A percentile compares a stretch with the other conserved stretches of the same genome.
phyloP scores from a whole-genome alignment of 306 rosid species.

The Spatholobus suberectus region DNA sequence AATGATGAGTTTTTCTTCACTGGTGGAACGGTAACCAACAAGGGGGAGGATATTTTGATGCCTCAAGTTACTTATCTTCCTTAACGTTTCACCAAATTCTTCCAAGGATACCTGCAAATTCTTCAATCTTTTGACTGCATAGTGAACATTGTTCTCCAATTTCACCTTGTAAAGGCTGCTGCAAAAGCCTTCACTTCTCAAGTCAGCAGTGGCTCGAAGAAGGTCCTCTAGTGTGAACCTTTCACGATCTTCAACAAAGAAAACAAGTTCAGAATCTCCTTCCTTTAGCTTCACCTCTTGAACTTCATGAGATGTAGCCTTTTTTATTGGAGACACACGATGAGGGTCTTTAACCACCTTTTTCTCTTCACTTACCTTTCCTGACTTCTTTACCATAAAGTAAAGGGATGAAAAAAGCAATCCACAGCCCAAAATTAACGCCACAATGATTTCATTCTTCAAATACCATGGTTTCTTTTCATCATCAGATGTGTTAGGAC shows the following conservation, averaged over 20 bases:
- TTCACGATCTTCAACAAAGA: conserved; percentile 69
- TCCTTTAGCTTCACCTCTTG: conserved; percentile 39
- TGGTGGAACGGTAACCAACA: conserved; percentile 57
- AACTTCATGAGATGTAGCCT: conserved; percentile 20
- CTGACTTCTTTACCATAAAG: conserved; percentile 45
- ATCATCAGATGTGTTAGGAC: background rate
- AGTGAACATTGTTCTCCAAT: conserved; percentile 54
- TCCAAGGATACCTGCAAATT: conserved; percentile 62
- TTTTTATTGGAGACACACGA: conserved; percentile 40
- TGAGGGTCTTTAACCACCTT: conserved; percentile 30
- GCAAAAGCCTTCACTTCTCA: conserved; percentile 58
- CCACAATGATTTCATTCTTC: background rate
- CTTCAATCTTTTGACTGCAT: conserved; percentile 81
- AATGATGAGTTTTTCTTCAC: conserved; percentile 74
- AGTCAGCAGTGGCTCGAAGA: conserved; percentile 66
- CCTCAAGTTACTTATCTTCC: conserved; percentile 54
- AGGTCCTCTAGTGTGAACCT: conserved; percentile 72
- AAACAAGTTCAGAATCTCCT: conserved; percentile 58
- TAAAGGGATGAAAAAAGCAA: conserved; percentile 42
- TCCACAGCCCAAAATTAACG: conserved; percentile 36
- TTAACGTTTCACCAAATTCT: conserved; percentile 65
- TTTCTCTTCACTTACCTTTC: conserved; percentile 17
- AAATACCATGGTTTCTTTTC: background rate
- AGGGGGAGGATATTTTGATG: conserved; percentile 77
- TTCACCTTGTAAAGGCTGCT: conserved; percentile 74